phyloP scores from a whole-genome alignment of 2,329 filamentous ascomycete genomes.

The Cordyceps fumosorosea region DNA sequence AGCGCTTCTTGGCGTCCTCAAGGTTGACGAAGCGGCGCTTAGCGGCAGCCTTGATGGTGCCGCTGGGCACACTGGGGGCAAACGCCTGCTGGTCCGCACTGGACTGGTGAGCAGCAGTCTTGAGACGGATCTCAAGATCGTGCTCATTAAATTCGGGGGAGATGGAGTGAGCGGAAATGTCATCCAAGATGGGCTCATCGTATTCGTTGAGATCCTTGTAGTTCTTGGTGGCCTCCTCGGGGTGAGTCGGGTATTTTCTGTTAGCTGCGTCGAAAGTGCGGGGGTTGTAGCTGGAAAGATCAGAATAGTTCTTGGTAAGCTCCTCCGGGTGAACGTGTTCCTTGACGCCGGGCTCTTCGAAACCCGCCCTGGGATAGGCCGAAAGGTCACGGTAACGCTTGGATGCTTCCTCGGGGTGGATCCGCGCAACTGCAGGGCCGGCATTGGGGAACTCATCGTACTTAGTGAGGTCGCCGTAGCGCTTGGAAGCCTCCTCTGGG shows the following conservation, averaged over 20 bases:
- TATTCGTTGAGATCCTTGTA: conserved; percentile 23
- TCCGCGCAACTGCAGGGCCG: conserved; percentile 17
- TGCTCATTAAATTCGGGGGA: neutral
- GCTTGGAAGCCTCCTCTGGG: conserved; percentile 25
- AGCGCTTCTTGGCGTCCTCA: conserved; percentile 10
- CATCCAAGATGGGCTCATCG: conserved; percentile 19
- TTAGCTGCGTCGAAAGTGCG: conserved; percentile 23
- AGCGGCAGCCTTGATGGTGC: conserved; percentile 2
- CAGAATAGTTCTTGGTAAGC: conserved; percentile 32
- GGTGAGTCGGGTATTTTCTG: conserved; percentile 22
- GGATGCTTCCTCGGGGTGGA: conserved; percentile 26
- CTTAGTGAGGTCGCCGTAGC: conserved; percentile 28
- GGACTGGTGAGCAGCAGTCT: conserved; percentile 8
- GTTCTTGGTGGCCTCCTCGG: conserved; percentile 24
- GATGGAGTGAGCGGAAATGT: neutral
- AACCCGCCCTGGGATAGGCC: conserved; percentile 26
- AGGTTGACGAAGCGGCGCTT: conserved; percentile 7
- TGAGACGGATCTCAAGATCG: neutral
- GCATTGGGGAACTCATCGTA: conserved; percentile 26
- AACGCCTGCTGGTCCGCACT: neutral
- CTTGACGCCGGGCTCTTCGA: conserved; percentile 21
- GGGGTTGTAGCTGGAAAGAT: conserved; percentile 35
- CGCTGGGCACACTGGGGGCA: neutral
- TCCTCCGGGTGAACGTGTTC: conserved; percentile 32
- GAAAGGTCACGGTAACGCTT: conserved; percentile 29